Evolutionary conservation across 805 yeast genomes (phyloP).

Genomic region (Brettanomyces sp.): DNA sequence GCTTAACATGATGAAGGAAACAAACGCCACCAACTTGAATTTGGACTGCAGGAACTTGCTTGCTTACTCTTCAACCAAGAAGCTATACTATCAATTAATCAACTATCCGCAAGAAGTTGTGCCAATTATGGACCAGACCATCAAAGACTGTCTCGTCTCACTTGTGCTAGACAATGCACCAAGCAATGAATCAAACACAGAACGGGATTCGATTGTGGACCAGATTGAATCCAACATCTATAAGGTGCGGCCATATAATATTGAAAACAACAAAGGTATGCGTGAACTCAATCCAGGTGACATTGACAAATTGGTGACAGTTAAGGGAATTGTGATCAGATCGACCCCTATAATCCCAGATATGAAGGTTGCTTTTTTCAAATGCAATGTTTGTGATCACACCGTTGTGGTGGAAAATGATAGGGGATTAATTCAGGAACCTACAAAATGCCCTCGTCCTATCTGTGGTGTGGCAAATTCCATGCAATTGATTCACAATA

Average conservation of each 20-base stretch:
- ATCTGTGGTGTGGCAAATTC: slow-evolving; percentile 77
- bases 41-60: slow-evolving; percentile 75
- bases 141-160: slow-evolving; percentile 81
- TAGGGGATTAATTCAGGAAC: slow-evolving; percentile 90
- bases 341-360: slow-evolving; percentile 91
- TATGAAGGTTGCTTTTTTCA: slow-evolving; percentile 95
- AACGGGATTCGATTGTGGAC: slow-evolving; percentile 40
- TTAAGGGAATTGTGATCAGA: slow-evolving; percentile 85
- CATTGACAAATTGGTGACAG: slow-evolving; percentile 83
- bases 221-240: slow-evolving; percentile 75
- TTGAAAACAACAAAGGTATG: slow-evolving; percentile 69
- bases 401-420: slow-evolving; percentile 87
- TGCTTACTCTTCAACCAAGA: slow-evolving; percentile 66
- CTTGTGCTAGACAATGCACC: slow-evolving; percentile 43
- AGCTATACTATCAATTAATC: slow-evolving; percentile 74
- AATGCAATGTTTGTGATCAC: slow-evolving; percentile 91
- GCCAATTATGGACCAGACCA: slow-evolving; percentile 95
- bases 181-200: slow-evolving; percentile 1
- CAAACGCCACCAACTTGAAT: slow-evolving; percentile 77
- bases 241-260: slow-evolving; percentile 83
- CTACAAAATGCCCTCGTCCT: slow-evolving; percentile 84
- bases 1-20: slow-evolving; percentile 62
- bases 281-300: slow-evolving; percentile 90
- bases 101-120: slow-evolving; percentile 95
- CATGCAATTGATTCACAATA: slow-evolving; percentile 84